Conservation (phyloP, 179 eudicot genomes). For the Heliamphora pulchella region DNA sequence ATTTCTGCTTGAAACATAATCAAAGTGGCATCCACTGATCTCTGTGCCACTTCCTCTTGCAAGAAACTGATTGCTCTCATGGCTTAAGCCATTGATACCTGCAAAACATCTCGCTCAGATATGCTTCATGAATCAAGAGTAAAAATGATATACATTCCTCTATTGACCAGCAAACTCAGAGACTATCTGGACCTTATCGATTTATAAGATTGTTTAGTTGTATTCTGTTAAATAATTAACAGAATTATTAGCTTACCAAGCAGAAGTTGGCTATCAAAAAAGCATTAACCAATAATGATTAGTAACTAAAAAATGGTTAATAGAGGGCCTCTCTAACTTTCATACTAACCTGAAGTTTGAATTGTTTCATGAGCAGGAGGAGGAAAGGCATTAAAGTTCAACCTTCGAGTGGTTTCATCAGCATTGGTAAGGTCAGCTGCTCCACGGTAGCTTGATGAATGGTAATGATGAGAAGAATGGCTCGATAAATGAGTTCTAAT, state of each 20-base stretch:
- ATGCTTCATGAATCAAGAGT: not conserved
- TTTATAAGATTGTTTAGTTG: not conserved
- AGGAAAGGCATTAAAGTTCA: conserved; percentile 18
- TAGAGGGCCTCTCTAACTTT: conserved; percentile 5
- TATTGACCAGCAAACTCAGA: not conserved
- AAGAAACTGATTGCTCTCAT: conserved; percentile 19
- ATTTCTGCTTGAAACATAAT: conserved; percentile 18
- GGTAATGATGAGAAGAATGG: conserved; percentile 24
- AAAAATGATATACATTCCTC: not conserved
- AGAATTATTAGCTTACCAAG: not conserved
- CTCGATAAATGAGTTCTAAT: conserved; percentile 19
- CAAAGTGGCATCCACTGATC: conserved; percentile 9
- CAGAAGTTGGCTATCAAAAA: not conserved
- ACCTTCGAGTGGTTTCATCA: conserved; percentile 16
- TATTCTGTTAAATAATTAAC: not conserved
- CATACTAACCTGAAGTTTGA: conserved; percentile 24
- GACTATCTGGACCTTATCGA: not conserved
- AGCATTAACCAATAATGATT: not conserved
- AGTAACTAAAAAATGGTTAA: not conserved
- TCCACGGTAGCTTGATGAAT: conserved; percentile 18
- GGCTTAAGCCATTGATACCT: conserved; percentile 20
- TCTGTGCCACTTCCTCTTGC: conserved; percentile 19
- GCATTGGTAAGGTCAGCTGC: conserved; percentile 5
- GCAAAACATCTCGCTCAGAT: conserved; percentile 13
- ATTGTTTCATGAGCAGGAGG: conserved; percentile 17